Base-by-base conservation (phyloP, 2,329 filamentous ascomycete species). In the Penicillium sp. region DNA sequence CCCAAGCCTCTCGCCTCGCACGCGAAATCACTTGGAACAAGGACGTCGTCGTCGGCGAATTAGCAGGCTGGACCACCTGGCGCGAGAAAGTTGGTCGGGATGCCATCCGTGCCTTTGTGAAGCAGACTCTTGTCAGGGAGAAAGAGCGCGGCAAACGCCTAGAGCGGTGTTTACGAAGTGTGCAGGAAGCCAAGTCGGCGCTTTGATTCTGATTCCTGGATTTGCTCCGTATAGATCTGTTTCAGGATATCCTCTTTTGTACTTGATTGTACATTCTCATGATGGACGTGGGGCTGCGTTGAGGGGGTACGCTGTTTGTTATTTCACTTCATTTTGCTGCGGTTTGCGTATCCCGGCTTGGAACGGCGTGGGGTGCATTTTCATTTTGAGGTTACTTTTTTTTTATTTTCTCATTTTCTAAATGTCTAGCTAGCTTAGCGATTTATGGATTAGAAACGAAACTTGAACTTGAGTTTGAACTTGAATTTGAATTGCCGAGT, bases 1-100 rank as follows among this genome's bases (percentile, higher is more conserved):
- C 79, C 16, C 90, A 96, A 67, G 82, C 89, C 10, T 83, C 86
- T 18, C 82, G 85, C 41, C 73, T 96, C n/a, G 86, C 87, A 0
- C 84, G 84, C 47, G 94, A 99, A 72, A 76, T 99, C 50, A 79
- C 90, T 45, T 96, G 94, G 71, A 96, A 92, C 44, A 93, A 96
- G 74, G 90, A 95, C 71, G 90, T 93, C 13, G 93, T 97, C 23
- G 93, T 95, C 6, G 82, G 85, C 1, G 94, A 99, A 74, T 73
- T 99, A 51, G 94, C 94, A 0, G 91, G 89, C 15, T 99, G 94
- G 90, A 92, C 96, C 66, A 90, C 95, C 38, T 84, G 91, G 76
- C 85, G 95, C 65, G 89, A 90, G 60, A 84, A 83, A 64, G 85
- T 89, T 74, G 91, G 89, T 1, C 79, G 85, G 55, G 82, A 82